Evolutionary conservation across 768 basidiomycete species (phyloP), one percentile per base, ranked within the genome.

Genomic region (Tulasnella calospora): DNA sequence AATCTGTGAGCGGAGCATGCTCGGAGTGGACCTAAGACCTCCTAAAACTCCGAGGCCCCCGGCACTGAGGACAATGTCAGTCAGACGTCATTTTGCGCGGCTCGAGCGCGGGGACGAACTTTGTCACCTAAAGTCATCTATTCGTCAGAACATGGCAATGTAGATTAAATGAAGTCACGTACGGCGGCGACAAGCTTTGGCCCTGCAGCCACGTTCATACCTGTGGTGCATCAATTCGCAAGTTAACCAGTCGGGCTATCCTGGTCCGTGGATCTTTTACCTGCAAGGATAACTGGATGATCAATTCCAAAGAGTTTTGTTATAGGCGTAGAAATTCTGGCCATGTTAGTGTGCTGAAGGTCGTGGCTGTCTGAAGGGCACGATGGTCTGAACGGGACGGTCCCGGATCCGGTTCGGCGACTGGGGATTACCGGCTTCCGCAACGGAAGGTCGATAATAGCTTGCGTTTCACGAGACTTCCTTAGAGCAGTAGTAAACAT

Each of bases 101-200:
- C 1, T 13, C 57, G 23, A 61, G 3, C n/a, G 57, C 30, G 12
- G 10, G 57, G 12, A 61, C 57, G 57, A n/a, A 61, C 57, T 61
- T 61, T 61, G 57, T 61, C n/a, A 61, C 57, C 57, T 61, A 61
- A 27, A 61, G 23, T n/a, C 46, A 12, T 47, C 1, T 6, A 61
- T 12, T 40, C 40, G 57, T 61, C n/a, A n/a, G 12, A n/a, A 61
- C 27, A 8, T 15, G 57, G 57, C 57, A 27, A 23, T 12, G 27
- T 5, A 30, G 57, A 30, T 12, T 8, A 3, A 61, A 30, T 27
- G 6, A 61, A n/a, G 7, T 12, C n/a, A 61, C 57, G 5, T 61
- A 77, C 75, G 8, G 75, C 75, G 6, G 75, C 75, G 27, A 57
- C 75, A n/a, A 77, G 61, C 38, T 77, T 57, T 70, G 75, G 75